Conservation (phyloP, 2,329 filamentous ascomycete species). For the Chrysosporium keratinophilum region DNA sequence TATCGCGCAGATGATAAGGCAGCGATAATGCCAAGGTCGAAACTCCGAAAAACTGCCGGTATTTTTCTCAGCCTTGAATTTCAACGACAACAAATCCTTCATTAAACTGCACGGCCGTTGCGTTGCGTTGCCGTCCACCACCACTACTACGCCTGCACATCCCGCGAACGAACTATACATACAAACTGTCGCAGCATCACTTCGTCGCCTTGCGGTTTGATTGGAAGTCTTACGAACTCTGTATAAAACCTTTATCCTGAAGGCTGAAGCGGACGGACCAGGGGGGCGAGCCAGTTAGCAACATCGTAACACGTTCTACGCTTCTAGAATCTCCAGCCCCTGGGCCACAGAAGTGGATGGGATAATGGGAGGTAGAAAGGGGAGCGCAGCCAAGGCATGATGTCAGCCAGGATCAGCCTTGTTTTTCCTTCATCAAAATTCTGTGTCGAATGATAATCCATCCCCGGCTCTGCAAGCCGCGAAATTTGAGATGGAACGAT, state of each 20-base stretch:
- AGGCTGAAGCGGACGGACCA: too few relatives aligned
- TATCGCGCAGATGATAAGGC: not conserved
- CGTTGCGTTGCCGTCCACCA: too few relatives aligned
- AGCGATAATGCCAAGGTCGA: not conserved
- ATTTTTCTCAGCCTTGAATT: not conserved
- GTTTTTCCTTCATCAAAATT: too few relatives aligned
- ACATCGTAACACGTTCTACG: not conserved
- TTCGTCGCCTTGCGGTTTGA: too few relatives aligned
- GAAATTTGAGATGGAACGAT: not conserved
- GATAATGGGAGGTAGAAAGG: too few relatives aligned
- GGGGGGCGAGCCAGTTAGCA: not conserved
- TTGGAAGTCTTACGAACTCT: too few relatives aligned
- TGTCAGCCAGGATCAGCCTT: not conserved
- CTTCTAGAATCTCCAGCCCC: constrained; percentile 1
- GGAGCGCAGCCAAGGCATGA: not conserved
- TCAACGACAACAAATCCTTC: not conserved
- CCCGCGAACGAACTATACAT: too few relatives aligned
- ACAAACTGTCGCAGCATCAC: too few relatives aligned
- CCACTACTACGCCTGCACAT: too few relatives aligned
- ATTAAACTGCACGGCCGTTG: too few relatives aligned
- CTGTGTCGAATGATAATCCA: too few relatives aligned
- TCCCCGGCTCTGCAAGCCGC: not conserved
- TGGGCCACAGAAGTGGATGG: not conserved
- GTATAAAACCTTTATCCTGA: too few relatives aligned
- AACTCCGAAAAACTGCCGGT: not conserved